phyloP scores from a whole-genome alignment of 163 green algal species.

The Coccomyxa subellipsoidea region DNA sequence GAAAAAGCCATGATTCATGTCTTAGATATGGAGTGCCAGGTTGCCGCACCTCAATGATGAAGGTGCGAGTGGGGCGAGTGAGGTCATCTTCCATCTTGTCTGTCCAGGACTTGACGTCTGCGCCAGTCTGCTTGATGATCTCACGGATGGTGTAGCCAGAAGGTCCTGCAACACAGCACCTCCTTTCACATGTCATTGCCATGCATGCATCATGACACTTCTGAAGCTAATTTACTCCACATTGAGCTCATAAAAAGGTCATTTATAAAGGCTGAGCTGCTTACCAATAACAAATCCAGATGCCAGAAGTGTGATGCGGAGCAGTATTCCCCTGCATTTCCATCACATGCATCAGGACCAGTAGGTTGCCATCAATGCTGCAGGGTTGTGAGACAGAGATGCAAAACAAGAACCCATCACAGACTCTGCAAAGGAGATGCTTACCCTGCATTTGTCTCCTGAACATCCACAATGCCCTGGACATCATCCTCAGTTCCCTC shows the following conservation, averaged over 20 bases:
- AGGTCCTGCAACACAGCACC: conserved; percentile 10
- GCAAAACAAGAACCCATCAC: background rate
- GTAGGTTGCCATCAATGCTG: background rate
- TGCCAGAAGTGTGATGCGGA: conserved; percentile 81
- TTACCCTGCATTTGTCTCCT: conserved; percentile 40
- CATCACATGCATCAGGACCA: background rate
- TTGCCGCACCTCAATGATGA: conserved; percentile 48
- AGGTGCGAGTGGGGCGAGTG: conserved; percentile 49
- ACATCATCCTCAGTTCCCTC: conserved; percentile 80
- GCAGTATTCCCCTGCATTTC: conserved; percentile 19
- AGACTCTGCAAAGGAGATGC: background rate
- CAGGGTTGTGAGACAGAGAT: background rate
- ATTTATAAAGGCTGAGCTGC: too few species aligned
- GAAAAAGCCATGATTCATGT: too few species aligned
- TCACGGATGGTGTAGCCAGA: conserved; percentile 67
- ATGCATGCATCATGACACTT: background rate
- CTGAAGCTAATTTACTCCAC: too few species aligned
- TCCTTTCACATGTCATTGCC: background rate
- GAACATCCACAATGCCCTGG: conserved; percentile 72
- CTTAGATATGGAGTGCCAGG: background rate
- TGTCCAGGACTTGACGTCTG: conserved; percentile 82
- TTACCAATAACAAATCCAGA: conserved; percentile 90
- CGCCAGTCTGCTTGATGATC: conserved; percentile 65
- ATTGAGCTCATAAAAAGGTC: too few species aligned
- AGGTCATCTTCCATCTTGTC: conserved; percentile 33